Percentiles rank a stretch among this genome's conserved stretches.
These are phyloP conservation scores for Aspergillus diversus DNA, from an alignment of 495 filamentous ascomycete species.

Conservation along the genomic window DNA sequence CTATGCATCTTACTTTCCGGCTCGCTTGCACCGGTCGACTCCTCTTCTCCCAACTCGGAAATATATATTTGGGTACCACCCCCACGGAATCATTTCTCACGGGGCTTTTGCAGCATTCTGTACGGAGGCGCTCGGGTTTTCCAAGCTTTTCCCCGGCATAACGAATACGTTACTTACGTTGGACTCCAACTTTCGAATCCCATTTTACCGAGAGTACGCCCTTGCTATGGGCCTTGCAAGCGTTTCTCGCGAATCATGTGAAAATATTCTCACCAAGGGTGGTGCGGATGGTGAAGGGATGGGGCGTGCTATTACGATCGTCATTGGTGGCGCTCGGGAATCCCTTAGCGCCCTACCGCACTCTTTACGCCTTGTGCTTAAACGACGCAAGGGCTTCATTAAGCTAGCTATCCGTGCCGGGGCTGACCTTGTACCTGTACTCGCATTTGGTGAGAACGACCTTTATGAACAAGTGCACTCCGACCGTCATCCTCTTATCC, in stretches of 20 bases:
- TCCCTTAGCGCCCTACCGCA: slow-evolving; percentile 84
- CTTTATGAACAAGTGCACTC: slow-evolving; percentile 86
- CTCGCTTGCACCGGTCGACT: slow-evolving; percentile 80
- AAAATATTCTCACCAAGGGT: slow-evolving; percentile 79
- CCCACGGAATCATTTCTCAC: slow-evolving; percentile 95
- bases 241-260: slow-evolving; percentile 88
- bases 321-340: slow-evolving; percentile 90
- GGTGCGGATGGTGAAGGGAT: slow-evolving; percentile 82
- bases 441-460: slow-evolving; percentile 95
- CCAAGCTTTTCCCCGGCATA: slow-evolving; percentile 90
- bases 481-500: slow-evolving; percentile 69
- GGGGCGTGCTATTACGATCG: slow-evolving; percentile 95
- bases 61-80: slow-evolving; percentile 98
- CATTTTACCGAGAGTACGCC: slow-evolving; percentile 90
- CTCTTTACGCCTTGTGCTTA: slow-evolving; percentile 73
- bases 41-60: slow-evolving; percentile 78
- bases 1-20: slow-evolving; percentile 92
- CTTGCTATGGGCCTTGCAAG: slow-evolving; percentile 83
- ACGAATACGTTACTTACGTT: slow-evolving; percentile 89
- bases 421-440: slow-evolving; percentile 87
- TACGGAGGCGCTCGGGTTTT: slow-evolving; percentile 89
- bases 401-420: slow-evolving; percentile 89
- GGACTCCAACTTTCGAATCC: slow-evolving; percentile 89
- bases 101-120: slow-evolving; percentile 92
- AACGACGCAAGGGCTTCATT: slow-evolving; percentile 86